Percentiles rank a stretch among this genome's conserved stretches.
Conservation (phyloP, 805 yeast genomes). For the Pichia insulana region DNA sequence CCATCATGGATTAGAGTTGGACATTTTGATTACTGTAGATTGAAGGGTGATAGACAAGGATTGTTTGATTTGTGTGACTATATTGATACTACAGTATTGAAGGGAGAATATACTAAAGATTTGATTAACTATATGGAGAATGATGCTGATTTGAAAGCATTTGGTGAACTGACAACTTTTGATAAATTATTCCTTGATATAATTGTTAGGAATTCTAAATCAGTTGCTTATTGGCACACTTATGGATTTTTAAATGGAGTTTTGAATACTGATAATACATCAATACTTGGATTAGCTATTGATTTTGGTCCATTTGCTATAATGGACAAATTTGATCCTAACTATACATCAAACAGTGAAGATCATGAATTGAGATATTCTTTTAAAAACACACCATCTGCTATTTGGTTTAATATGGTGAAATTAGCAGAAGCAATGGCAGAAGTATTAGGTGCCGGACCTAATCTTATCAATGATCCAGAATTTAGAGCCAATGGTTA, state of each 20-base stretch:
- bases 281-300: constrained; percentile 77
- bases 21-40: constrained; percentile 72
- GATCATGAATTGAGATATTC: constrained; percentile 67
- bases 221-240: constrained; percentile 80
- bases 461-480: constrained; percentile 37
- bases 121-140: constrained; percentile 21
- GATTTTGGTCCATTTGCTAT: constrained; percentile 95
- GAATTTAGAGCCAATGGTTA: constrained; percentile 32
- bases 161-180: constrained; percentile 44
- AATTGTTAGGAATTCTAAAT: constrained; percentile 61
- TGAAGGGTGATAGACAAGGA: constrained; percentile 61
- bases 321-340: constrained; percentile 75
- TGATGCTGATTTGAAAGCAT: constrained; percentile 19
- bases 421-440: constrained; percentile 79
- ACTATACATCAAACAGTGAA: constrained; percentile 84
- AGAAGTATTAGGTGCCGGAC: constrained; percentile 70
- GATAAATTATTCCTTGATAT: constrained; percentile 66
- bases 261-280: constrained; percentile 87
- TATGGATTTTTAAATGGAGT: constrained; percentile 95
- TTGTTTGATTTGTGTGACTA: constrained; percentile 60
- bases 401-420: constrained; percentile 89
- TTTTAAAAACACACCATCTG: constrained; percentile 74
- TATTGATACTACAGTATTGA: constrained; percentile 56
- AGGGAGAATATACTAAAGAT: constrained; percentile 22
- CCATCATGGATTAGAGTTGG: constrained; percentile 85